phyloP scores from a whole-genome alignment of 2,329 filamentous ascomycete genomes.

The Claviceps sp. region DNA sequence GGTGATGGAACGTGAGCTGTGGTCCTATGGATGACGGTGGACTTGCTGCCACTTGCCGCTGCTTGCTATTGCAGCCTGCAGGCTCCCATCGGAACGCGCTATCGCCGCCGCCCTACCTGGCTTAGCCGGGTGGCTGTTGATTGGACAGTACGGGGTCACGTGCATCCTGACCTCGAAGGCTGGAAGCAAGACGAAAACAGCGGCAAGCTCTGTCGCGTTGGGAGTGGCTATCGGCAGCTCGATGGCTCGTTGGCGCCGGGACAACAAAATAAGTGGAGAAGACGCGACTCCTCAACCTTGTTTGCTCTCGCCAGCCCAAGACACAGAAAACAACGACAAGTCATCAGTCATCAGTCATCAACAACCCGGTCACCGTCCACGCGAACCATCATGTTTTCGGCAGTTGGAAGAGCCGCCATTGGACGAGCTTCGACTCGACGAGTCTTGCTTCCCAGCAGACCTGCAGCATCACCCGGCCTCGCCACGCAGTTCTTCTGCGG shows the following conservation, averaged over 20 bases:
- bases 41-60: background rate
- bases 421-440: conserved; percentile 22
- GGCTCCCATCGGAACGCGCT: background rate
- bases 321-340: background rate
- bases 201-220: background rate
- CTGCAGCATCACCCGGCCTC: conserved; percentile 9
- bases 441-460: conserved; percentile 11
- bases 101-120: background rate
- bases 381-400: conserved; percentile 25
- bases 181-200: no score
- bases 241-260: background rate
- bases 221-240: background rate
- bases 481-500: conserved; percentile 4
- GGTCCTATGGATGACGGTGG: background rate
- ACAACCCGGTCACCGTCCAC: background rate
- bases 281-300: background rate
- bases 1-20: conserved; percentile 3
- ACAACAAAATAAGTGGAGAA: background rate
- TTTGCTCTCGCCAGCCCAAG: background rate
- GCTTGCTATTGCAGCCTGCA: background rate
- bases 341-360: background rate
- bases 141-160: background rate
- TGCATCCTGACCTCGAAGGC: no score
- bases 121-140: background rate
- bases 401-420: conserved; percentile 25